A percentile compares a stretch with the other conserved stretches of the same genome.
These are phyloP conservation scores for Xylaria sp. DNA, from an alignment of 2,329 filamentous ascomycete species.

Conservation along the genomic window DNA sequence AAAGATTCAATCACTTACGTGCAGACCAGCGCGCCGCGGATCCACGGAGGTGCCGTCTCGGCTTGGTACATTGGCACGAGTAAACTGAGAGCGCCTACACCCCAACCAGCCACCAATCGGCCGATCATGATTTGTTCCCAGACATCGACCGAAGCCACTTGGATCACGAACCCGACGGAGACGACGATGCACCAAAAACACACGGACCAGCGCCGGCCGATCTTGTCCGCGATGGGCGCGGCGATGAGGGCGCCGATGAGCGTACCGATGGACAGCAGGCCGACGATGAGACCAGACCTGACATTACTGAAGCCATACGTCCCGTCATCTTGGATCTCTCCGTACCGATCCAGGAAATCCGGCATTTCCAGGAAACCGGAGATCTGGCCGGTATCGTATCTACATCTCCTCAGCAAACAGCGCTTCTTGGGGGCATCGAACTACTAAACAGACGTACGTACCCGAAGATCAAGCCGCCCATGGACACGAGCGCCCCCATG, in stretches of 20 bases:
- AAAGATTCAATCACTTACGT: no score
- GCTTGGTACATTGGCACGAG: slow-evolving; percentile 73
- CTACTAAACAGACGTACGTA: slow-evolving; percentile 33
- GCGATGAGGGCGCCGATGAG: slow-evolving; percentile 61
- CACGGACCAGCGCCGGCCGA: slow-evolving; percentile 67
- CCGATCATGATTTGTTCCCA: slow-evolving; percentile 72
- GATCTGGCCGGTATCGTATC: slow-evolving; percentile 57
- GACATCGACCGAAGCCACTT: slow-evolving; percentile 55
- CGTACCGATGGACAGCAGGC: slow-evolving; percentile 61
- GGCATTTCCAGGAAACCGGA: slow-evolving; percentile 61
- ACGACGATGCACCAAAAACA: slow-evolving; percentile 63
- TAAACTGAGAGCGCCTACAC: slow-evolving; percentile 67
- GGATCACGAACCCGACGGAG: slow-evolving; percentile 68
- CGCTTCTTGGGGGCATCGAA: not conserved
- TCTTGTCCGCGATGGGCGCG: slow-evolving; percentile 65
- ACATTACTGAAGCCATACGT: slow-evolving; percentile 52
- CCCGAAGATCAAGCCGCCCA: slow-evolving; percentile 46
- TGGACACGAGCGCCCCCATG: slow-evolving; percentile 47
- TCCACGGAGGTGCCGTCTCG: slow-evolving; percentile 69
- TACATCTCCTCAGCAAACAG: not conserved
- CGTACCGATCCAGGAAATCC: slow-evolving; percentile 58
- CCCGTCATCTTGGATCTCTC: slow-evolving; percentile 43
- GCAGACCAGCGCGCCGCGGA: slow-evolving; percentile 66
- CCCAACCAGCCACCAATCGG: slow-evolving; percentile 66
- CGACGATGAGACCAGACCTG: slow-evolving; percentile 62